Percentiles rank a stretch among this genome's conserved stretches.
Conservation (phyloP, 192 early-diverging fungal genomes). For the Coemansia sp. region DNA sequence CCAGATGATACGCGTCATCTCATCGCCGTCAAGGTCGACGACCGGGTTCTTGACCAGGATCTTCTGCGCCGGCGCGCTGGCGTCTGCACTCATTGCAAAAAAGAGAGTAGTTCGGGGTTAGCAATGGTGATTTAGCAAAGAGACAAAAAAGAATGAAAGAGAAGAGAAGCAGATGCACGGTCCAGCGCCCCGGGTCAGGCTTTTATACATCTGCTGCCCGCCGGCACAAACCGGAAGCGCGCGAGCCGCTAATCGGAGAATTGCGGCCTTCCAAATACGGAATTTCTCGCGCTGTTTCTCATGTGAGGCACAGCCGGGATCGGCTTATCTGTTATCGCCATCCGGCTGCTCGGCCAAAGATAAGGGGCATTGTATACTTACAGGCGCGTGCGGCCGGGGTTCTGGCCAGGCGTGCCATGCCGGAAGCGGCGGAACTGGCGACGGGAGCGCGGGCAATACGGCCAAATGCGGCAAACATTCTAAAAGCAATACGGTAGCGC, state of each 20-base stretch:
- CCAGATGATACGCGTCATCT: slow-evolving; percentile 99
- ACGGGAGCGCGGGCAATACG: slow-evolving; percentile 32
- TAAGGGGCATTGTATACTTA: slow-evolving; percentile 19
- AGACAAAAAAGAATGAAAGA: background rate
- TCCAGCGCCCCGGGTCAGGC: background rate
- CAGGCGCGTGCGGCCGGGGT: slow-evolving; percentile 6
- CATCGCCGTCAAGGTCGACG: slow-evolving; percentile 90
- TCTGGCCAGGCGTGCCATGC: background rate
- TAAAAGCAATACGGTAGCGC: background rate
- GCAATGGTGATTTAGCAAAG: background rate
- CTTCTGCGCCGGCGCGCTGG: slow-evolving; percentile 35
- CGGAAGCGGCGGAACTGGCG: background rate
- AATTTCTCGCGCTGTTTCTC: background rate
- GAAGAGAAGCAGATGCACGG: background rate
- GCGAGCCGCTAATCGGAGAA: slow-evolving; percentile 4
- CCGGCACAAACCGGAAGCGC: slow-evolving; percentile 6
- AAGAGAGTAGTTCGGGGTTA: background rate
- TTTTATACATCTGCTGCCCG: background rate
- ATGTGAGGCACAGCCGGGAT: background rate
- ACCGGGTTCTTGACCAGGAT: slow-evolving; percentile 84
- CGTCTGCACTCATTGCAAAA: slow-evolving; percentile 43
- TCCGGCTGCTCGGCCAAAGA: background rate
- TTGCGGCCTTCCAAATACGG: background rate
- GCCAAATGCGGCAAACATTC: slow-evolving; percentile 46
- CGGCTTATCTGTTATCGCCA: slow-evolving; percentile 6